Conservation (phyloP, 2,329 filamentous ascomycete genomes). For the Tolypocladium cylindrosporum region DNA sequence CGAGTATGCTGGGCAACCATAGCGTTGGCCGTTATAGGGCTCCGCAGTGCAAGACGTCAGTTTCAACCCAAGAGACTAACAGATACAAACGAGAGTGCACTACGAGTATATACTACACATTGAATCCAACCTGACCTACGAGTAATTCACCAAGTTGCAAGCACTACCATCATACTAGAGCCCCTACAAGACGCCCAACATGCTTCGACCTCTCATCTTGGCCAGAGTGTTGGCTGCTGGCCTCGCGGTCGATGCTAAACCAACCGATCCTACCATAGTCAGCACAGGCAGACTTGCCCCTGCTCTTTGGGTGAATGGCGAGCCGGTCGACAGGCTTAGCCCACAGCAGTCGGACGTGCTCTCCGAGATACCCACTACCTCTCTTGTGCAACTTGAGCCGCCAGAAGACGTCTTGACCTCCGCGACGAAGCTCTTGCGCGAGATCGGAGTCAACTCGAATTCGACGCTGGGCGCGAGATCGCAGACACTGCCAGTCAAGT, state of each 20-base stretch:
- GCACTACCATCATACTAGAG: background rate
- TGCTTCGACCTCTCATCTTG: background rate
- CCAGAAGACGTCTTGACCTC: background rate
- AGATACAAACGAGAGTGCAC: too few species aligned
- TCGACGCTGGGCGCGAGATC: background rate
- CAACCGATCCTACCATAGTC: background rate
- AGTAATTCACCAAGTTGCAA: background rate
- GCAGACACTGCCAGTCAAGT: background rate
- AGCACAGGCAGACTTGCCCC: background rate
- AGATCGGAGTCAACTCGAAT: background rate
- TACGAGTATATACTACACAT: too few species aligned
- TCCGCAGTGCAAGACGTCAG: too few species aligned
- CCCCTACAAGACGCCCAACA: background rate
- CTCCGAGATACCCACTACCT: background rate
- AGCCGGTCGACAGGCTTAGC: background rate
- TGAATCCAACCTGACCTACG: too few species aligned
- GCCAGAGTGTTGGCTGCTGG: background rate
- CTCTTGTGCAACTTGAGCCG: background rate
- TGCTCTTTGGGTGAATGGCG: background rate
- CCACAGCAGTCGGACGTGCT: too few species aligned
- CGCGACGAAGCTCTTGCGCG: background rate
- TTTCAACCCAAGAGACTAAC: too few species aligned
- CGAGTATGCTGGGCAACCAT: too few species aligned
- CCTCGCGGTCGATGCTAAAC: background rate
- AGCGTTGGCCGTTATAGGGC: too few species aligned